A percentile compares a stretch with the other conserved stretches of the same genome.
phyloP scores from a whole-genome alignment of 2,329 filamentous ascomycete species.

The Arachnopeziza araneosa region DNA sequence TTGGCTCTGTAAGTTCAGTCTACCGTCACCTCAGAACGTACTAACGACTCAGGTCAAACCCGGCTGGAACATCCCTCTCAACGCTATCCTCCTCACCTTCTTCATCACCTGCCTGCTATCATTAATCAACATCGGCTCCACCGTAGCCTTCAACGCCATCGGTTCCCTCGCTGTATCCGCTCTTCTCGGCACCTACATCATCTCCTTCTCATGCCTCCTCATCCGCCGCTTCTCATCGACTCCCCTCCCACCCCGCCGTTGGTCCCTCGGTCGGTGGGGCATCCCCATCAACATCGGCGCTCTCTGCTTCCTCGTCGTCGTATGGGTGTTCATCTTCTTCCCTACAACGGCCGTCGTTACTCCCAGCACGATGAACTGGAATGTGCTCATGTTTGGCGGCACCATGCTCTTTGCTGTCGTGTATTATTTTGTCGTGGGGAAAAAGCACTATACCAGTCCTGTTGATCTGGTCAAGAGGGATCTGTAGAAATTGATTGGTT shows the following conservation, averaged over 20 bases:
- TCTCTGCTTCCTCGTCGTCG: constrained; percentile 37
- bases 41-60: constrained; percentile 25
- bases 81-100: constrained; percentile 24
- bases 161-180: neutral
- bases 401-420: constrained; percentile 12
- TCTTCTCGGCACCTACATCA: constrained; percentile 17
- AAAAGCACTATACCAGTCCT: constrained; percentile 26
- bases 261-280: neutral
- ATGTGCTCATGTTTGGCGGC: constrained; percentile 13
- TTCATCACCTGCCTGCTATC: constrained; percentile 13
- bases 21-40: neutral
- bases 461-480: constrained; percentile 9
- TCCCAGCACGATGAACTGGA: constrained; percentile 41
- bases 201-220: neutral
- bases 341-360: constrained; percentile 34
- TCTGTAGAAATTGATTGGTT: neutral
- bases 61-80: constrained; percentile 36
- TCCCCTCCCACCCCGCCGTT: neutral
- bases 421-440: constrained; percentile 30
- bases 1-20: neutral
- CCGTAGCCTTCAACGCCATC: constrained; percentile 2
- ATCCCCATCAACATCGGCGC: constrained; percentile 34
- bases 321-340: constrained; percentile 44
- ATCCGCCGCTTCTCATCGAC: neutral
- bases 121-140: constrained; percentile 32